Base-by-base conservation (phyloP, 1,284 basidiomycete genomes). In the Leccinum solheimii region DNA sequence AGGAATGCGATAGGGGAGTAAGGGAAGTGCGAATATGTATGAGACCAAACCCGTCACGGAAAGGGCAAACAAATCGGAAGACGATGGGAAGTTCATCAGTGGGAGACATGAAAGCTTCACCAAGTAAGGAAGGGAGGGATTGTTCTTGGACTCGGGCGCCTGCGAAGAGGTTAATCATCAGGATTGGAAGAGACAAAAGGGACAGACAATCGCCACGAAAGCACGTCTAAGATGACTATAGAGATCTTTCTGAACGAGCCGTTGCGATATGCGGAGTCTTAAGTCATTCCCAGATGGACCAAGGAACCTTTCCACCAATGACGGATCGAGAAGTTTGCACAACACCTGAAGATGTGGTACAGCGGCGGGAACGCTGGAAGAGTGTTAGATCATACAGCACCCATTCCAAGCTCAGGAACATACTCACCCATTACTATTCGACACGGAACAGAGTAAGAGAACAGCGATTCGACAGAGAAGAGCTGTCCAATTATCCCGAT, bases 1-100 rank as follows among this genome's bases (percentile, higher is more conserved):
- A 11, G 88, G 83, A 26, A 92, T 76, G 8, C 88, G 85, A 70
- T 91, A 87, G 1, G 86, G 89, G 1, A 92, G 80, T 0, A 88
- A 75, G 1, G 86, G 85, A 52, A 91, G 80, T 6, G 85, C 80
- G 57, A 91, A 76, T 58, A 92, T 83, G 60, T 79, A 72, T 4
- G 74, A 68, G 49, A 86, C 65, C 43, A 87, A 68, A 19, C 73
- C 72, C 19, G 67, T 74, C 53, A 81, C 73, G 55, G 69, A 75
- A 55, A 62, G 69, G 6, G 66, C 36, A 63, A 77, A 79, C 5
- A 60, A 58, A 50, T 76, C 72, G 1, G 77, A 68, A 0, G 76
- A 72, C 79, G 13, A 72, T 5, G 63, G 21, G 43, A 72, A 0
- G 75, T 60, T 62, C 7, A 19, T 48, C 54, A 78, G 55, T 1